Base-by-base conservation (phyloP, 2,329 filamentous ascomycete genomes). In the Cordyceps tenuipes region DNA sequence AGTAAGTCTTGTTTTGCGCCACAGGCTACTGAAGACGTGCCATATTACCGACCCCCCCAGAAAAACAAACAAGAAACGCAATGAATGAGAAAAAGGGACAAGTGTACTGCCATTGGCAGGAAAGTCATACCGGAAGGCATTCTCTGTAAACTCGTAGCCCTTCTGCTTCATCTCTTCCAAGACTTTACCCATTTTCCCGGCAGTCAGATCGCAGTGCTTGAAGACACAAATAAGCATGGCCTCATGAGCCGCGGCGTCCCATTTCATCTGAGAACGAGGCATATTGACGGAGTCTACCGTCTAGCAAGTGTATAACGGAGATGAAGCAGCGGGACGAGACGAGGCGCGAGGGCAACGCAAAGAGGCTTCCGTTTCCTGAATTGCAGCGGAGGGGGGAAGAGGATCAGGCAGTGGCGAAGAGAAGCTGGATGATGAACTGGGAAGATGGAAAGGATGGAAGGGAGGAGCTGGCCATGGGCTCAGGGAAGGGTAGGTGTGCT, bases 171-270 rank as follows among this genome's bases (percentile, higher is more conserved):
- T 67, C 5, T 76, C 66, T 0, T 66, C 66, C 65, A 77, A 70
- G 7, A 79, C 67, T n/a, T 71, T 68, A 23, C 65, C 48, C 64
- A 71, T 74, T 12, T 75, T 69, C 0, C 65, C 65, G 0, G 63
- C 44, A 2, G 63, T 67, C 2, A 75, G 70, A 43, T 69, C 72
- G 58, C 75, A 63, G 7, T 72, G 67, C 29, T 72, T 69, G n/a
- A 76, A 66, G 26, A 80, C 61, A 31, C 72, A 72, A 7, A 75
- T 60, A 41, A 82, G 70, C 47, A 81, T 74, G 46, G 77, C 76
- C 61, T 76, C 68, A 50, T 81, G 77, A 19, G 74, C 71, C 9
- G 69, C 68, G 5, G 71, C 66, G 31, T 73, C 73, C 78, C 78
- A 82, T 39, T 68, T 71, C 64, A 72, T 74, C 47, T 23, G 19